Percentiles rank a stretch among this genome's conserved stretches.
Conservation (phyloP, 2,329 filamentous ascomycete genomes). For the Nothophoma quercina region DNA sequence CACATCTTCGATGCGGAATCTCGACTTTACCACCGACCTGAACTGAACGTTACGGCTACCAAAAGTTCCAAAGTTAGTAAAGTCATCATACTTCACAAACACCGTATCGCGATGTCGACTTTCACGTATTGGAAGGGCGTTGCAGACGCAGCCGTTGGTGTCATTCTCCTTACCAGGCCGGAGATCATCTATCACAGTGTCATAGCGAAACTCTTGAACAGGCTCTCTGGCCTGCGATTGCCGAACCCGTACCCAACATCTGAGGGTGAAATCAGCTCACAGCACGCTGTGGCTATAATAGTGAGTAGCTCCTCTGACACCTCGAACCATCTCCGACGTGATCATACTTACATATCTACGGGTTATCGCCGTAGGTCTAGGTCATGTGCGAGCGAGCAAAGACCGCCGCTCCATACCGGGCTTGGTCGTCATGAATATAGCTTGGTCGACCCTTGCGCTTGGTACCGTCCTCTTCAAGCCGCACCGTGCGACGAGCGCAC, state of each 20-base stretch:
- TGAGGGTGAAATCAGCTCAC: constrained; percentile 13
- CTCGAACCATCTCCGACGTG: neutral
- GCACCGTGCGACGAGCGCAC: constrained; percentile 20
- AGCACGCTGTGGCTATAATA: constrained; percentile 29
- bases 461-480: constrained; percentile 21
- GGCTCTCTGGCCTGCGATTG: constrained; percentile 16
- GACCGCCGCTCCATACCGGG: constrained; percentile 15
- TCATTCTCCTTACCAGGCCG: constrained; percentile 23
- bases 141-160: constrained; percentile 22
- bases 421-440: constrained; percentile 22
- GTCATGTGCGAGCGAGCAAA: constrained; percentile 20
- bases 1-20: too few species aligned
- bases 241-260: constrained; percentile 22
- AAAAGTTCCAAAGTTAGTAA: too few species aligned
- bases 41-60: too few species aligned
- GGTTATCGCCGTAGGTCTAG: constrained; percentile 24
- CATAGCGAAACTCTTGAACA: constrained; percentile 13
- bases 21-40: too few species aligned
- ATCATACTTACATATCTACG: too few species aligned
- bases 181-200: constrained; percentile 28
- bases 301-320: neutral
- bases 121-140: constrained; percentile 27
- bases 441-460: constrained; percentile 22
- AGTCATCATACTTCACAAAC: too few species aligned
- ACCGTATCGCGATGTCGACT: constrained; percentile 19